Conservation (phyloP, 2,329 filamentous ascomycete species). For the Fusarium sp. region DNA sequence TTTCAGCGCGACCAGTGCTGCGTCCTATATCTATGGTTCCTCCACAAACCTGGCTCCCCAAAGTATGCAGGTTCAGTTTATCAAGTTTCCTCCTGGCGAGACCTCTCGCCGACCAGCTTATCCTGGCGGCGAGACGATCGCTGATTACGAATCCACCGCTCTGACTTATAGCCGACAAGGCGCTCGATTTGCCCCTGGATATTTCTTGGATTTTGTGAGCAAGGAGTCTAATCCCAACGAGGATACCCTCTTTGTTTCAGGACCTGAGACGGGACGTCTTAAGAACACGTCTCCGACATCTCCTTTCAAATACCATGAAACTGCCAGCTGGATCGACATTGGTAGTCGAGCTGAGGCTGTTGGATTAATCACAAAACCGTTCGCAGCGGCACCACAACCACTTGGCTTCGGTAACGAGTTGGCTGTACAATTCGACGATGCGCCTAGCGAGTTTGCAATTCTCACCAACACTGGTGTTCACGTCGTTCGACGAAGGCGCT, state of each 20-base stretch:
- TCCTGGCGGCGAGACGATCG: conserved; percentile 54
- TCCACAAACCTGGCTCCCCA: conserved; percentile 77
- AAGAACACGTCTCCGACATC: conserved; percentile 67
- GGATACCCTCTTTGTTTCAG: conserved; percentile 84
- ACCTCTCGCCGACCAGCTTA: conserved; percentile 49
- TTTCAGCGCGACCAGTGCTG: conserved; percentile 87
- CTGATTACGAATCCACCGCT: conserved; percentile 63
- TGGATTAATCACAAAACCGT: conserved; percentile 79
- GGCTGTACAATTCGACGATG: conserved; percentile 92
- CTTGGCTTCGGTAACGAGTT: conserved; percentile 94
- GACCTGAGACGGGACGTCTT: conserved; percentile 90
- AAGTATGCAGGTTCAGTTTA: conserved; percentile 97
- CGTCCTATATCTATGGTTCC: conserved; percentile 72
- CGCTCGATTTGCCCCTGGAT: conserved; percentile 82
- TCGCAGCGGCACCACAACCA: conserved; percentile 75
- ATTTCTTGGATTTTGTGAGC: conserved; percentile 86
- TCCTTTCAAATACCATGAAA: conserved; percentile 77
- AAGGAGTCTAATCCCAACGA: conserved; percentile 70
- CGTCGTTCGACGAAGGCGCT: conserved; percentile 81
- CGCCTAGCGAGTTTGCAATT: conserved; percentile 86
- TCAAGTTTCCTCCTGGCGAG: conserved; percentile 84
- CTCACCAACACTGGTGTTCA: conserved; percentile 93
- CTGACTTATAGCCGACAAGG: conserved; percentile 65
- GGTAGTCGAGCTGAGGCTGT: conserved; percentile 81
- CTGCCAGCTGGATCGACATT: conserved; percentile 82